Evolutionary conservation across 257 asterid species (phyloP), one percentile per base, ranked within the genome.

Genomic region (Fraxinus quadrangulata): DNA sequence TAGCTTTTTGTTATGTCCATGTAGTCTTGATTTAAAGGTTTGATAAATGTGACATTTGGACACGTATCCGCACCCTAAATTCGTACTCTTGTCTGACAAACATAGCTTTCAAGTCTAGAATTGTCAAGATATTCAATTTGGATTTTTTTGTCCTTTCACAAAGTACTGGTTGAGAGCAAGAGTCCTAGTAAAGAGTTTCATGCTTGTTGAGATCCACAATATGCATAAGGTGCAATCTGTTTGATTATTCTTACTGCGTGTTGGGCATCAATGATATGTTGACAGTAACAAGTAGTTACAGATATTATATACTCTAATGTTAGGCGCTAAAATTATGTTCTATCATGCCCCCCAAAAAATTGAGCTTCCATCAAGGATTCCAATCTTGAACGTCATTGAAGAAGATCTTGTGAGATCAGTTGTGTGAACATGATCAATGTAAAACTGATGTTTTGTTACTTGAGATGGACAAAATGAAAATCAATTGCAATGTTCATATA

Each of bases 151-250:
- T 19, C 26, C 24, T 54, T 19, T 0, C 26, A 17, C 24, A 54
- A n/a, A 54, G 3, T 54, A 54, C 65, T n/a, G 65, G 65, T 54
- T 54, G 24, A 54, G 65, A n/a, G 65, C 65, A 54, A 54, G 65
- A 19, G 24, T 54, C 65, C 65, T 54, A 19, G 26, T 54, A 19
- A 19, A 5, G 65, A n/a, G n/a, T 54, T 54, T 54, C 23, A 54
- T 17, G 65, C 65, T 5, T 54, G 65, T 54, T 54, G 65, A n/a
- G 24, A 54, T 54, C 26, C 65, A 19, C 12, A 6, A 6, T 54
- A 17, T 54, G 6, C n/a, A 54, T 17, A 6, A 54, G 23, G 26
- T 17, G 26, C 65, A 6, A 54, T 54, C 26, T 54, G 3, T 54
- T 54, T n/a, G 23, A 54, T 54, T 54, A 54, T 54, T n/a, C 23